Evolutionary conservation across 306 rosid genomes (phyloP).

Genomic region (Vicia faba): DNA sequence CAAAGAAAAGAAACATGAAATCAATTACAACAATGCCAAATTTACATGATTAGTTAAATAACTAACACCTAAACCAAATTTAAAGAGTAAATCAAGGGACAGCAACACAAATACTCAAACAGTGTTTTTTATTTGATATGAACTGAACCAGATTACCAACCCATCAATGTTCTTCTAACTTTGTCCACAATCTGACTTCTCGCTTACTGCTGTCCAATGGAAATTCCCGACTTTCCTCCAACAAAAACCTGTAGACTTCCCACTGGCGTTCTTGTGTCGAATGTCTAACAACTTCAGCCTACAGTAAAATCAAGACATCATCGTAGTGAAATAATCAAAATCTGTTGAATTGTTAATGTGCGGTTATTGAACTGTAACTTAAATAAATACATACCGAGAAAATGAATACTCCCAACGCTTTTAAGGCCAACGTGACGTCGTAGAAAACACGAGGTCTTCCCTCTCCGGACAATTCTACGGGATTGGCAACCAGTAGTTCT

Average conservation of each 20-base stretch:
- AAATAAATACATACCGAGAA: constrained; percentile 56
- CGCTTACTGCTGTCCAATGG: constrained; percentile 58
- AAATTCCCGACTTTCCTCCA: constrained; percentile 69
- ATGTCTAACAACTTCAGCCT: constrained; percentile 90
- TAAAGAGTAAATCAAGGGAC: too few relatives aligned
- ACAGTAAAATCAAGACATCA: neutral
- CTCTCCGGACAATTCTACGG: constrained; percentile 74
- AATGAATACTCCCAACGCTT: constrained; percentile 61
- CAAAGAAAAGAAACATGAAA: constrained; percentile 25
- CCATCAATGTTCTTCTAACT: constrained; percentile 82
- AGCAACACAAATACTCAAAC: constrained; percentile 10
- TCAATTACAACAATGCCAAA: constrained; percentile 15
- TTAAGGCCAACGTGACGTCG: constrained; percentile 74
- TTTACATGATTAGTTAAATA: neutral
- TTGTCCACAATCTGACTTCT: constrained; percentile 72
- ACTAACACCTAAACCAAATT: constrained; percentile 25
- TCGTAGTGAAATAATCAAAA: too few relatives aligned
- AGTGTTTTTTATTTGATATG: constrained; percentile 25
- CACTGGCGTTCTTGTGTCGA: constrained; percentile 73
- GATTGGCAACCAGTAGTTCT: constrained; percentile 84
- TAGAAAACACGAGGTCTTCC: constrained; percentile 93
- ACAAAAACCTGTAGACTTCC: constrained; percentile 84
- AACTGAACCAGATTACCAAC: constrained; percentile 58
- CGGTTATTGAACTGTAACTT: constrained; percentile 19
- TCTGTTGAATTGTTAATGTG: neutral